Evolutionary conservation across 2,329 filamentous ascomycete species (phyloP), one percentile per base, ranked within the genome.

Genomic region (Phyllosticta citriasiana): DNA sequence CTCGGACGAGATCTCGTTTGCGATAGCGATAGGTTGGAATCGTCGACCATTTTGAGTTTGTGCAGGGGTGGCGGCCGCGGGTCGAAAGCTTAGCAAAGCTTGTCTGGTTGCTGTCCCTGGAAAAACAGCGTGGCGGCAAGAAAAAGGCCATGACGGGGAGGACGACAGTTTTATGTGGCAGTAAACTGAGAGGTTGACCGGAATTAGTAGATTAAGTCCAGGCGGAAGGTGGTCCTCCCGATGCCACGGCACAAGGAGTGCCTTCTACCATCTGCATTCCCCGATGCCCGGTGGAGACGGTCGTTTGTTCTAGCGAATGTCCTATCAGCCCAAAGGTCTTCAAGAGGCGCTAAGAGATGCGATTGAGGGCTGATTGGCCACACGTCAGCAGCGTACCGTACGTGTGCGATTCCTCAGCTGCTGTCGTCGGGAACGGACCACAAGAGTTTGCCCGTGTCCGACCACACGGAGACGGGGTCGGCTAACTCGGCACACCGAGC

Each of bases 1-100:
- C 64, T 66, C 12, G 67, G 66, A 5, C 68, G 64, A 33, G 53
- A 55, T 22, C n/a, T 56, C 14, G 58, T 60, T 19, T 53, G 53
- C 25, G 58, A 60, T 9, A 60, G 53, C 3, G 58, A 60, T 24
- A 56, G 19, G 40, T 19, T 26, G 58, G 53, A 54, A 12, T 56
- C 40, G 26, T 56, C 53, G 53, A 27, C 40, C 58, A 60, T 60
- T 40, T 7, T 55, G 40, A 47, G 57, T 47, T 60, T 60, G 40
- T 6, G 58, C 53, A 55, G 22, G 35, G 33, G 52, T 47, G 40
- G 30, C 30, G 24, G 50, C 35, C 24, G 24, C 55, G 53, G 58
- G 53, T 47, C 35, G 58, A 60, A 56, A 56, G 58, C 58, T 60
- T 53, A 56, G 57, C 57, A 55, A 27, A 30, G 19, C 30, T 55